Base-by-base conservation (phyloP, 108 stramenopile species). In the Schizochytrium sp. region DNA sequence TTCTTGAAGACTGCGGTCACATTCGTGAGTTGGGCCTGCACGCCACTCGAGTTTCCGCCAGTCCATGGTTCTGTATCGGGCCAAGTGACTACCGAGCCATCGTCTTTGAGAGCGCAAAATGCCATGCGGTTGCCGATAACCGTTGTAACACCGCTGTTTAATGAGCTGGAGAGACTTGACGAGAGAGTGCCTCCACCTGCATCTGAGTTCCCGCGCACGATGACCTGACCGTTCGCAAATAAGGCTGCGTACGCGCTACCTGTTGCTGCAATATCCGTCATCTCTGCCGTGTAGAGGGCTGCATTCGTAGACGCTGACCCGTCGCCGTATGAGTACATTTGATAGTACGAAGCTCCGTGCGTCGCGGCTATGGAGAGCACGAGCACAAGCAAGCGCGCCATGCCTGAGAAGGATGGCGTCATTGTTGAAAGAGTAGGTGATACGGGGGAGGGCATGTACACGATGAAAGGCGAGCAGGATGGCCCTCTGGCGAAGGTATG, bases 81-180 rank as follows among this genome's bases (percentile, higher is more conserved):
- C 73, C 73, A 83, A n/a, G 73, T 53, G 49, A 83, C 73, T 12
- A 83, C 73, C 19, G 73, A 83, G 73, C 73, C 73, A 38, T 83
- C 73, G 50, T 83, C 50, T 19, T 83, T 83, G 46, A 83, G n/a
- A 38, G 73, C 73, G 50, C 49, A 47, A 83, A 83, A 83, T 17
- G 73, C 73, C 49, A 53, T 53, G 49, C 50, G 46, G 45, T 53
- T 83, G 73, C 15, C 49, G 44, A 83, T n/a, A 28, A 83, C 28
- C 4, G 8, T 28, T 38, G 73, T 83, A 8, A 83, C 73, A n/a
- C 73, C 73, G 73, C 2, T 83, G 73, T 7, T 53, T 19, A 83
- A n/a, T 50, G n/a, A 50, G 7, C 49, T 38, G 41, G 5, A 42
- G 61, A 13, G 5, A 41, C 72, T 72, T n/a, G 73, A 83, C 49